Conservation (phyloP, 2,329 filamentous ascomycete species). For the Exophiala bonariae region DNA sequence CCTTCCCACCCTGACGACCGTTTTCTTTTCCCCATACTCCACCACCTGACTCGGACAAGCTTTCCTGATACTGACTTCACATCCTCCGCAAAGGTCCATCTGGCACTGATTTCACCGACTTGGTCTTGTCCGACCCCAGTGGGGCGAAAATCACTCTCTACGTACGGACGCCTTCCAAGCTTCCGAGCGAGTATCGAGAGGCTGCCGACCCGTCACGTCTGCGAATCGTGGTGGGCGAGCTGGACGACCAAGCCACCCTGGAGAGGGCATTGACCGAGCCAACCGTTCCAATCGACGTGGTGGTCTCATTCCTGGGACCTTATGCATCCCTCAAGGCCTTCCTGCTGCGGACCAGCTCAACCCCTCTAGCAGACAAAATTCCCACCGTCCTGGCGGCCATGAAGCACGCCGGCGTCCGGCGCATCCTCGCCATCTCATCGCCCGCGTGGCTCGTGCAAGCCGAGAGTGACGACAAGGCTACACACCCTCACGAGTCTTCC, state of each 20-base stretch:
- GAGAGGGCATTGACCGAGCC: conserved; percentile 6
- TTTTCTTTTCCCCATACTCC: too few relatives aligned
- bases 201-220: neutral
- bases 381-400: conserved; percentile 10
- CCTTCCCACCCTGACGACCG: too few relatives aligned
- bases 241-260: conserved; percentile 7
- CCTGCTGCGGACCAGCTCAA: conserved; percentile 10
- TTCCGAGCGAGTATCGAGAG: conserved; percentile 1
- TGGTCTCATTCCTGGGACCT: conserved; percentile 14
- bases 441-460: conserved; percentile 3
- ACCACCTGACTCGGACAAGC: too few relatives aligned
- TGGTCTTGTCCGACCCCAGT: conserved; percentile 2
- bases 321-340: conserved; percentile 6
- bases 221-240: conserved; percentile 12
- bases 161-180: conserved; percentile 5
- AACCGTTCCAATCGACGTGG: conserved; percentile 3
- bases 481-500: neutral
- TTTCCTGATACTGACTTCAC: conserved; percentile 5
- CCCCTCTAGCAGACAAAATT: conserved; percentile 13
- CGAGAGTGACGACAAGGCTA: conserved; percentile 1
- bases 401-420: conserved; percentile 8
- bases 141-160: conserved; percentile 13
- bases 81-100: conserved; percentile 6
- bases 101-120: conserved; percentile 11
- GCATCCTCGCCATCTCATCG: conserved; percentile 14